A percentile compares a stretch with the other conserved stretches of the same genome.
phyloP scores from a whole-genome alignment of 352 stramenopile genomes.

The Pythium sp. region DNA sequence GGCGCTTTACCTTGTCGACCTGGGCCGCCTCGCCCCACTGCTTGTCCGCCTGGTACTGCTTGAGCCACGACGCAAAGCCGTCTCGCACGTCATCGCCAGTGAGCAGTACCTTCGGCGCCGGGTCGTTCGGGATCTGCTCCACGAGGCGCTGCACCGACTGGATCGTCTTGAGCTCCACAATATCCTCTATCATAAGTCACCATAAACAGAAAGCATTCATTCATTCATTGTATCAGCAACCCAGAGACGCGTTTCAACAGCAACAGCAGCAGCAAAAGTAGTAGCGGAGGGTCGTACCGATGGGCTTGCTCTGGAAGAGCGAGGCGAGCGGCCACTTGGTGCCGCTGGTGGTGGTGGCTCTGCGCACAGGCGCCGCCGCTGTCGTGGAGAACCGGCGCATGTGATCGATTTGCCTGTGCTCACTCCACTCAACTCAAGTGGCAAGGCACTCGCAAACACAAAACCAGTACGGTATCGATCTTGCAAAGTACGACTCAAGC shows the following conservation, averaged over 20 bases:
- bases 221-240: neutral
- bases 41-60: slow-evolving; percentile 16
- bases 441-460: neutral
- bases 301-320: slow-evolving; percentile 34
- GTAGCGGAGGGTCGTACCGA: slow-evolving; percentile 19
- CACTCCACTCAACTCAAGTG: slow-evolving; percentile 12
- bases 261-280: neutral
- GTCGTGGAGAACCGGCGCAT: slow-evolving; percentile 37
- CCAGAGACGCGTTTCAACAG: neutral
- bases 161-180: slow-evolving; percentile 61
- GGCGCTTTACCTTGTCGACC: neutral
- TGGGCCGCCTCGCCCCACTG: slow-evolving; percentile 11
- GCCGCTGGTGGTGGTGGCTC: neutral
- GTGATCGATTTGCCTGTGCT: slow-evolving; percentile 6
- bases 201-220: neutral
- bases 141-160: slow-evolving; percentile 46
- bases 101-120: neutral
- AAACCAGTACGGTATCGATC: neutral
- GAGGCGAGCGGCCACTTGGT: slow-evolving; percentile 23
- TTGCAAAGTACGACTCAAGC: too few species aligned
- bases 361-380: slow-evolving; percentile 14
- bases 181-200: slow-evolving; percentile 24
- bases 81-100: neutral
- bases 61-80: slow-evolving; percentile 11
- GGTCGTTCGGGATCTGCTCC: slow-evolving; percentile 32